phyloP scores from a whole-genome alignment of 2,329 filamentous ascomycete species.

The Diaporthe citriasiana region DNA sequence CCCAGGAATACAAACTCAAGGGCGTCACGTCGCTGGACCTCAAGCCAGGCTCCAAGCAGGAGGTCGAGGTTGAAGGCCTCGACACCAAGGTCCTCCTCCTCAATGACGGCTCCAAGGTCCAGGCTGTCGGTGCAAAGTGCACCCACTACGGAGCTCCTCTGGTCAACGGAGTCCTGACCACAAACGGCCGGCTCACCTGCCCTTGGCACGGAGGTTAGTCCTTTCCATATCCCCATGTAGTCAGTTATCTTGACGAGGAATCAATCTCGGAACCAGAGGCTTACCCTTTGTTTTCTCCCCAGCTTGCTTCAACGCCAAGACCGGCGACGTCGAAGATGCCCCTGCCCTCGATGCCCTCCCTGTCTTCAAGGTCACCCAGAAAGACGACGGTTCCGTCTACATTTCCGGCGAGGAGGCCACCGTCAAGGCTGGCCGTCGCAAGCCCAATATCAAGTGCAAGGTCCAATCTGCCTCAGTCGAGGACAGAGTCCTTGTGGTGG shows the following conservation, averaged over 20 bases:
- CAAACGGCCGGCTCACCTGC: conserved; percentile 87
- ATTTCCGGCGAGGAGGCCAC: conserved; percentile 83
- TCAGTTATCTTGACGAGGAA: neutral
- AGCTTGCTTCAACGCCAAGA: conserved; percentile 94
- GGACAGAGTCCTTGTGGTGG: conserved; percentile 85
- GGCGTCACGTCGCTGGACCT: conserved; percentile 81
- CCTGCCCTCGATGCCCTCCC: conserved; percentile 90
- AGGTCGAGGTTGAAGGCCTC: conserved; percentile 91
- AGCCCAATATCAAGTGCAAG: conserved; percentile 80
- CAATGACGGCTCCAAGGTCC: conserved; percentile 81
- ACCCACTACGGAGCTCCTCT: conserved; percentile 94
- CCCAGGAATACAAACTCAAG: conserved; percentile 79
- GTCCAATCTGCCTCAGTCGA: conserved; percentile 59
- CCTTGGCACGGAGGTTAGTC: conserved; percentile 92
- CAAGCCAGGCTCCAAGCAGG: conserved; percentile 85
- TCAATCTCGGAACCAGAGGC: neutral
- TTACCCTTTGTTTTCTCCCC: conserved; percentile 33
- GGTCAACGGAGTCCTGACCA: conserved; percentile 85
- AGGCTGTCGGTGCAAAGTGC: conserved; percentile 87
- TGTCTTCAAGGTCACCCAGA: conserved; percentile 85
- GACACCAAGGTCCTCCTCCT: conserved; percentile 90
- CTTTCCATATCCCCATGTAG: neutral
- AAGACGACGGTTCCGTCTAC: conserved; percentile 86
- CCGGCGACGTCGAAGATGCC: conserved; percentile 94
- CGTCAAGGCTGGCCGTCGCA: conserved; percentile 82